phyloP scores from a whole-genome alignment of 169 alveolate species.

The Cryptosporidium ryanae region DNA sequence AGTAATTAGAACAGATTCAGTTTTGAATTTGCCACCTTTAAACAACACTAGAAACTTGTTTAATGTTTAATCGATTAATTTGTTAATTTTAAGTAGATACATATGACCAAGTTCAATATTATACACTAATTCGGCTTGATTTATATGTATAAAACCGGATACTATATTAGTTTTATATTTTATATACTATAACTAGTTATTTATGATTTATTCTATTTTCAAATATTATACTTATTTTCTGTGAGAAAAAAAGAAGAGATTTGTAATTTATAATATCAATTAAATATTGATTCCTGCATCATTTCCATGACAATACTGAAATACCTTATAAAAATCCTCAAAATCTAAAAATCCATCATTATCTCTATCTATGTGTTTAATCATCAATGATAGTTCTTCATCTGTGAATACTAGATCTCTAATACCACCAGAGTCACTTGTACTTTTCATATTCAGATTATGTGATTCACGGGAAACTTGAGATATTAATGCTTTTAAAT shows the following conservation, averaged over 20 bases:
- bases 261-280: too few relatives aligned
- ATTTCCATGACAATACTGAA: constrained; percentile 55
- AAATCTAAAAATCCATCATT: constrained; percentile 69
- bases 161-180: not conserved
- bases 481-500: constrained; percentile 26
- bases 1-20: constrained; percentile 5
- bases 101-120: too few relatives aligned
- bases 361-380: constrained; percentile 52
- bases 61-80: too few relatives aligned
- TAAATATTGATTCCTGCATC: not conserved
- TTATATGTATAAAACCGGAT: not conserved
- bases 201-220: too few relatives aligned
- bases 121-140: too few relatives aligned
- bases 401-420: constrained; percentile 27
- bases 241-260: too few relatives aligned
- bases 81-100: too few relatives aligned
- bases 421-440: not conserved
- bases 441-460: constrained; percentile 1
- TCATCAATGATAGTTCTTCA: constrained; percentile 54
- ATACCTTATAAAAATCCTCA: constrained; percentile 68
- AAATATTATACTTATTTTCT: too few relatives aligned
- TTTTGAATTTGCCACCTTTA: constrained; percentile 32
- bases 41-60: constrained; percentile 6
- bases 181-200: not conserved
- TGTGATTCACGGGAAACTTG: constrained; percentile 47